Base-by-base conservation (phyloP, 2,329 filamentous ascomycete genomes). In the Helotiales sp. region DNA sequence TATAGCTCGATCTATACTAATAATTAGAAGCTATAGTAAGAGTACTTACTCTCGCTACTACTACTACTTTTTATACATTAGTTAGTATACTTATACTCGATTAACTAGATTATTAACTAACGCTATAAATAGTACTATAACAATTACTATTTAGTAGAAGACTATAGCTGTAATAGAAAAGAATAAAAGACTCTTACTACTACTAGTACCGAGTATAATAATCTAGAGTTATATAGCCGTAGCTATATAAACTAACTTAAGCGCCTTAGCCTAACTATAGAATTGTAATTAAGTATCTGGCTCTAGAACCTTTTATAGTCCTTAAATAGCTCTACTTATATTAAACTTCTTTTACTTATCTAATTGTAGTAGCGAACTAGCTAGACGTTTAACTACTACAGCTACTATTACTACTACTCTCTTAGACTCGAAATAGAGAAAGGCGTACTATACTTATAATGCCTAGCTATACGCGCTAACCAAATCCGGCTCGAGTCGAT, bases 171-270 rank as follows among this genome's bases (percentile, higher is more conserved):
- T 48, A 9, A 55, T 36, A 6, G 40, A 59, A 25, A 59, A 56
- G 36, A 56, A 56, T 22, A 59, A 48, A 8, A 42, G 6, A 15
- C 15, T 46, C 36, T 59, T 59, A 3, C 57, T 29, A 57, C 34
- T 56, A 40, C 57, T 52, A 19, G 60, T 57, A n/a, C 29, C 13
- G 13, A 62, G 33, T 5, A 59, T 31, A 38, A 55, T 54, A 29
- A 58, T 46, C 5, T 33, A 27, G 8, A 30, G 46, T 13, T 30
- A n/a, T 12, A 19, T 50, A 17, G 2, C n/a, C 15, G 7, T 19
- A 15, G 30, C 6, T 1, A 6, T 17, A 24, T 52, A 15, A 15
- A 44, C 40, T 24, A 44, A 24, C 15, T 44, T 24, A 22, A 44
- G 17, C 12, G 40, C 40, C 8, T 10, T 6, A 15, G 40, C 40